These are phyloP conservation scores for Fibroporia radiculosa DNA, from an alignment of 768 basidiomycete species.

Conservation along the genomic window DNA sequence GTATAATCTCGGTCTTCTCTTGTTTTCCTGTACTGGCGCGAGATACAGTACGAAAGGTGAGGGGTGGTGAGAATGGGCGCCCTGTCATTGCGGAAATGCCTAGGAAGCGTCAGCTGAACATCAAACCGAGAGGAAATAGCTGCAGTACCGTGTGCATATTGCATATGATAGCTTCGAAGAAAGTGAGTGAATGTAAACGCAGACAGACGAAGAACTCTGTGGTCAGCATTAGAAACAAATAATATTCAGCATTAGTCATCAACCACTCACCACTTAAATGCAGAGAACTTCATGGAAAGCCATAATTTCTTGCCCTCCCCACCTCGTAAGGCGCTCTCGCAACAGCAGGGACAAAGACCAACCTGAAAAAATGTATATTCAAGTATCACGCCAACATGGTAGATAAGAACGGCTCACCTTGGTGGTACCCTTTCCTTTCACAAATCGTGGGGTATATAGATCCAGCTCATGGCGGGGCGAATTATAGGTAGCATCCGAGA, in stretches of 20 bases:
- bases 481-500: slow-evolving; percentile 44
- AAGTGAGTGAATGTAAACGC: neutral
- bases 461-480: slow-evolving; percentile 53
- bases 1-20: slow-evolving; percentile 49
- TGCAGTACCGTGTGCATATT: slow-evolving; percentile 65
- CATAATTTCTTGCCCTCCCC: slow-evolving; percentile 59
- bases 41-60: slow-evolving; percentile 43
- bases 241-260: neutral
- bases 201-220: slow-evolving; percentile 2
- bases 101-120: slow-evolving; percentile 18
- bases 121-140: neutral
- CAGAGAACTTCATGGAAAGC: slow-evolving; percentile 75
- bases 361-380: slow-evolving; percentile 21
- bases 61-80: slow-evolving; percentile 72
- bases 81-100: slow-evolving; percentile 66
- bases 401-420: slow-evolving; percentile 32
- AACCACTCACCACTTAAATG: slow-evolving; percentile 73
- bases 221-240: neutral
- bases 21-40: slow-evolving; percentile 46
- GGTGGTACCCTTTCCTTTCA: slow-evolving; percentile 55
- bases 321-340: slow-evolving; percentile 50
- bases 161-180: slow-evolving; percentile 65
- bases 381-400: neutral
- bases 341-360: slow-evolving; percentile 73
- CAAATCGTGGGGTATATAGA: slow-evolving; percentile 74